These are phyloP conservation scores for Neobulgaria alba DNA, from an alignment of 2,329 filamentous ascomycete species.

Conservation along the genomic window DNA sequence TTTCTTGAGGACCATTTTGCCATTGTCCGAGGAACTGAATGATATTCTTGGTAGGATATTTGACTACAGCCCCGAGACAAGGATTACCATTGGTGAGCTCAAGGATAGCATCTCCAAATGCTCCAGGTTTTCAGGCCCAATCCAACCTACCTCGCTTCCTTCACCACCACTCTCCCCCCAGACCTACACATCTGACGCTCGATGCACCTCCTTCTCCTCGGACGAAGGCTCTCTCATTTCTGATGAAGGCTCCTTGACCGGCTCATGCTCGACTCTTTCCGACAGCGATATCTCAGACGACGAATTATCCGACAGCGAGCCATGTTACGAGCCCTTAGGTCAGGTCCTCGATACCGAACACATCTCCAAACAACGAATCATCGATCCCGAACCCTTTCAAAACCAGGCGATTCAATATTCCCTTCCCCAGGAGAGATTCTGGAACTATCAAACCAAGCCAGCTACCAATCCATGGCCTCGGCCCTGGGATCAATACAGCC, in stretches of 20 bases:
- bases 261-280: slow-evolving; percentile 20
- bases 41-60: slow-evolving; percentile 82
- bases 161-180: slow-evolving; percentile 13
- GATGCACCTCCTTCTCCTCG: slow-evolving; percentile 35
- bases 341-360: background rate
- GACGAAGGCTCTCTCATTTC: slow-evolving; percentile 49
- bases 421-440: background rate
- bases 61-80: slow-evolving; percentile 70
- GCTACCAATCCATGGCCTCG: background rate
- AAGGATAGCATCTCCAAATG: slow-evolving; percentile 69
- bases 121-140: slow-evolving; percentile 21
- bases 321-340: background rate
- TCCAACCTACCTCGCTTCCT: slow-evolving; percentile 8
- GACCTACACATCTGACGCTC: slow-evolving; percentile 14
- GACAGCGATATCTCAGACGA: slow-evolving; percentile 6
- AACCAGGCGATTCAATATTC: background rate
- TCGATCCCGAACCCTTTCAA: background rate
- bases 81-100: slow-evolving; percentile 75
- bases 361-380: background rate
- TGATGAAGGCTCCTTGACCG: slow-evolving; percentile 20
- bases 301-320: background rate
- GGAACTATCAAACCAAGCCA: background rate
- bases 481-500: background rate
- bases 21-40: slow-evolving; percentile 83
- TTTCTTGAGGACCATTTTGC: slow-evolving; percentile 88